Conservation (phyloP, 2,329 filamentous ascomycete species). For the Hirsutella thompsonii region DNA sequence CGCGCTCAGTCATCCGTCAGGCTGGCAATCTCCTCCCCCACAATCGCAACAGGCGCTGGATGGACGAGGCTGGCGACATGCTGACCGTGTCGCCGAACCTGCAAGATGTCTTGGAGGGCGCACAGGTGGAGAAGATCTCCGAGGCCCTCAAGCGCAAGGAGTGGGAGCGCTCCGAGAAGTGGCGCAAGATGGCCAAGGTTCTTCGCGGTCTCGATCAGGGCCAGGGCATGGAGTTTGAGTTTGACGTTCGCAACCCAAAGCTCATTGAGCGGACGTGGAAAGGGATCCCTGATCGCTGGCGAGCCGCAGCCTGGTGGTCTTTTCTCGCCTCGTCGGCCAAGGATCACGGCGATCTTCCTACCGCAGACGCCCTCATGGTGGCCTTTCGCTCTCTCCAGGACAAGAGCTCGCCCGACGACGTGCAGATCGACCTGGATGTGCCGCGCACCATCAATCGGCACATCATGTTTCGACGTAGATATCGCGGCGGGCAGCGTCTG, state of each 20-base stretch:
- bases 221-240: constrained; percentile 56
- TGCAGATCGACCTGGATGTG: constrained; percentile 95
- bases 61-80: constrained; percentile 57
- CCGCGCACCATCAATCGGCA: constrained; percentile 89
- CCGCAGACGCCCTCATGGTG: constrained; percentile 59
- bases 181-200: constrained; percentile 52
- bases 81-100: constrained; percentile 45
- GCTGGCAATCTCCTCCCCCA: constrained; percentile 47
- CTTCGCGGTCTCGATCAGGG: constrained; percentile 38
- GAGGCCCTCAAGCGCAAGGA: constrained; percentile 51
- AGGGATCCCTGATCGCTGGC: constrained; percentile 93
- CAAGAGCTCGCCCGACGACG: constrained; percentile 71
- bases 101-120: constrained; percentile 42
- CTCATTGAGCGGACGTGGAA: constrained; percentile 92
- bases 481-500: constrained; percentile 81
- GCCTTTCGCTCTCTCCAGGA: constrained; percentile 63
- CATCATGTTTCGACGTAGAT: constrained; percentile 91
- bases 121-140: constrained; percentile 35
- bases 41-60: constrained; percentile 46
- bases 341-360: constrained; percentile 42
- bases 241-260: constrained; percentile 72
- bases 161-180: constrained; percentile 50
- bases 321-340: constrained; percentile 73
- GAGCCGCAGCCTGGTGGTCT: constrained; percentile 84
- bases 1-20: constrained; percentile 41